phyloP scores from a whole-genome alignment of 306 rosid species.

The Pyrus communis region DNA sequence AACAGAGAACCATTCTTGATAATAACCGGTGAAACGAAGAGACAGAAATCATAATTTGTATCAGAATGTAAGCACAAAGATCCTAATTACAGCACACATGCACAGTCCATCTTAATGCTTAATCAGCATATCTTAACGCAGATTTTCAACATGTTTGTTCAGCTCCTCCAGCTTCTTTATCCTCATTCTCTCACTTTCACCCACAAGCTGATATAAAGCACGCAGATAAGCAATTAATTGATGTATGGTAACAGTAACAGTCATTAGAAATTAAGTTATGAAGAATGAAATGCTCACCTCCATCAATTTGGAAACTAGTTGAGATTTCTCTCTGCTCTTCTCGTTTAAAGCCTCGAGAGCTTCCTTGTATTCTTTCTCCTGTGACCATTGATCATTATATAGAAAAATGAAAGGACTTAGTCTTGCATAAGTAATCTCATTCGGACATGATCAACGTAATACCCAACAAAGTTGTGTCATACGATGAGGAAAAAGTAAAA shows the following conservation, averaged over 20 bases:
- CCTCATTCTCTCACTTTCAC: constrained; percentile 52
- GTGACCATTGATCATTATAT: not conserved
- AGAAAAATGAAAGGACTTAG: not conserved
- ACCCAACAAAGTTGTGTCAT: not conserved
- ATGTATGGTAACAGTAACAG: not conserved
- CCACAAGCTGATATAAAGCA: constrained; percentile 27
- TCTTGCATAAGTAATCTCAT: not conserved
- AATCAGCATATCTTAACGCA: constrained; percentile 33
- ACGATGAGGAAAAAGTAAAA: not conserved
- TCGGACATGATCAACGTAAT: not conserved
- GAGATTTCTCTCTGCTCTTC: constrained; percentile 73
- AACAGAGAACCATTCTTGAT: not conserved
- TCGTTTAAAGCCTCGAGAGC: constrained; percentile 78
- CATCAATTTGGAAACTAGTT: constrained; percentile 37
- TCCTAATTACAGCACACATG: constrained; percentile 40
- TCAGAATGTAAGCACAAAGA: not conserved
- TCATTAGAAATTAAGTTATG: not conserved
- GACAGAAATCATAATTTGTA: not conserved
- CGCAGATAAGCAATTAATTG: not conserved
- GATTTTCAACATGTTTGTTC: constrained; percentile 62
- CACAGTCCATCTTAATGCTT: constrained; percentile 15
- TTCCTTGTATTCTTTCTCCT: constrained; percentile 94
- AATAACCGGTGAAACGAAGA: constrained; percentile 18
- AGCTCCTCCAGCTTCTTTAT: constrained; percentile 94
- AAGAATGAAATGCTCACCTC: constrained; percentile 28